Evolutionary conservation across 352 stramenopile species (phyloP), one percentile per base, ranked within the genome.

Genomic region (Pythium biforme): DNA sequence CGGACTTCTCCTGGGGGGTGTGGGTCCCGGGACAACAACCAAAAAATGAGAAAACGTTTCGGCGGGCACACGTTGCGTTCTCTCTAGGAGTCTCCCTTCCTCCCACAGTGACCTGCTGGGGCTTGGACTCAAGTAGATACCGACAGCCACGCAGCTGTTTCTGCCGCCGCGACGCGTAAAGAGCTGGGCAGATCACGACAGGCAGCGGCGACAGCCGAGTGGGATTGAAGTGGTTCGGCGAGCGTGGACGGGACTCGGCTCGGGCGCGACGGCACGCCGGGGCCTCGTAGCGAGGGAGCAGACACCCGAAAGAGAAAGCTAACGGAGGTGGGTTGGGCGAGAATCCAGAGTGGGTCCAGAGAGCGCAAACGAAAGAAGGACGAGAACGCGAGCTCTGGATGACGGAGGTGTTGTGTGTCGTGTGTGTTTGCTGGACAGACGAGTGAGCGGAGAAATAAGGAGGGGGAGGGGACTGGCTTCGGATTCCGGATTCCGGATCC

Each of bases 141-240:
- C 23, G 26, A 11, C 15, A 54, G 54, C 61, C 54, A 68, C 56
- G 61, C 61, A 68, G 61, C 61, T 68, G 61, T 68, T 68, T 63
- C 43, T 8, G 46, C 50, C 27, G 26, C 45, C 19, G 51, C 15
- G 5, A 15, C 45, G 37, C 20, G 61, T 67, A 68, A 62, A 68
- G 57, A 68, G 61, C 61, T 52, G 61, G 61, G 27, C 33, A 51
- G 27, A 29, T 20, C 20, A 37, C 53, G 61, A 48, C 61, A 68
- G 51, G 33, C 52, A 39, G 27, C 48, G 25, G 1, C 34, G 59
- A 54, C 40, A 47, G 40, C 25, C 54, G 54, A 40, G 40, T 49
- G 41, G 40, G 20, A 53, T 61, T 29, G 41, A 52, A 52, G 39
- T 61, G 40, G 39, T 61, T 47, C 19, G n/a, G 19, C 19, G 40